Conservation (phyloP, 352 stramenopile species). For the Phytopythium aichiense region DNA sequence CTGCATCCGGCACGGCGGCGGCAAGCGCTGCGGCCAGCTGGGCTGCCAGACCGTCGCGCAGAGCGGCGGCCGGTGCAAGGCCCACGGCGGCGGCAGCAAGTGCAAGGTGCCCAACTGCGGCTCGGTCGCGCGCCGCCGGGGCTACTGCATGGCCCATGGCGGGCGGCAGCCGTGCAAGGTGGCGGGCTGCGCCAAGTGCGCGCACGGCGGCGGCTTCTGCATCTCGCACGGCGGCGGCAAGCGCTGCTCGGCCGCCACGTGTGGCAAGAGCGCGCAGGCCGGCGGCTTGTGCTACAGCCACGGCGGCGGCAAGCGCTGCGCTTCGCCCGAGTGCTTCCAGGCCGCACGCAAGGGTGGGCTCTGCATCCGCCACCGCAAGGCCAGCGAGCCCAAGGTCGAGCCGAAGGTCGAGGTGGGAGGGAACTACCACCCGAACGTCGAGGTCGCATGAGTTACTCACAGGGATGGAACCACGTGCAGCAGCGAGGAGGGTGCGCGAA, state of each 20-base stretch:
- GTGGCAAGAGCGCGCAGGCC: conserved; percentile 68
- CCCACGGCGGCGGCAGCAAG: conserved; percentile 79
- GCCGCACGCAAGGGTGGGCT: conserved; percentile 70
- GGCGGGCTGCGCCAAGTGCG: conserved; percentile 61
- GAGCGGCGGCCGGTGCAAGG: conserved; percentile 77
- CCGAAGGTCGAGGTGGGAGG: too few species aligned
- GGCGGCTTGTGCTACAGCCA: conserved; percentile 80
- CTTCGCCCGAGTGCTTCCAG: conserved; percentile 67
- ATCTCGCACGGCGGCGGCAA: conserved; percentile 74
- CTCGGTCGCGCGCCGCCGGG: conserved; percentile 62
- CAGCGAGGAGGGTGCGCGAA: too few species aligned
- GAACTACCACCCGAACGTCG: too few species aligned
- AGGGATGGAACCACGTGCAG: too few species aligned
- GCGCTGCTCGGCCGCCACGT: conserved; percentile 47
- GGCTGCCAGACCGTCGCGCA: conserved; percentile 70
- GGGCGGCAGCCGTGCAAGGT: conserved; percentile 74
- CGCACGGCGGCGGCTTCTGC: conserved; percentile 71
- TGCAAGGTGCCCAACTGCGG: conserved; percentile 56
- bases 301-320: conserved; percentile 71
- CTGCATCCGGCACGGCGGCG: conserved; percentile 70
- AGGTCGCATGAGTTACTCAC: too few species aligned
- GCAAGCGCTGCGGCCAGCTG: conserved; percentile 61
- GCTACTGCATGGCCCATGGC: conserved; percentile 73
- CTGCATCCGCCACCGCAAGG: conserved; percentile 75
- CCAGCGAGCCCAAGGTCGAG: background rate